Evolutionary conservation across 75 land plant genomes (phyloP).

Genomic region (Larix kaempferi): DNA sequence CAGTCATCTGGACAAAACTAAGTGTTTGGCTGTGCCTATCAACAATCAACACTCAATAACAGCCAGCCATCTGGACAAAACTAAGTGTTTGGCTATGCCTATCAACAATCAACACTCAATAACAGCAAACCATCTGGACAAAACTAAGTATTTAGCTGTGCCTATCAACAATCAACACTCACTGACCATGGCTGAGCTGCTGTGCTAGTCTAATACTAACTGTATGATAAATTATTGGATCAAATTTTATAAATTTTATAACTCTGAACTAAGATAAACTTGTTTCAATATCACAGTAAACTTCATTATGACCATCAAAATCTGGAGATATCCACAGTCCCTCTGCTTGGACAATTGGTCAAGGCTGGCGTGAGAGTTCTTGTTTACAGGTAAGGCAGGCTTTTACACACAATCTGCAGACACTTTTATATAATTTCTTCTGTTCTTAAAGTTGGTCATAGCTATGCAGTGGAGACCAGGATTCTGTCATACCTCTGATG

Average conservation of each 20-base stretch:
- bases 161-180: too few relatives aligned
- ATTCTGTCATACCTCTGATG: conserved; percentile 40
- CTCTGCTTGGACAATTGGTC: conserved; percentile 6
- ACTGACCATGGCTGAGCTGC: too few relatives aligned
- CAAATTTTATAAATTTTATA: background rate
- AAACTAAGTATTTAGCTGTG: too few relatives aligned
- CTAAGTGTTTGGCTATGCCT: too few relatives aligned
- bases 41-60: too few relatives aligned
- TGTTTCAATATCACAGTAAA: background rate
- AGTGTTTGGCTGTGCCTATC: too few relatives aligned
- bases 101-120: too few relatives aligned
- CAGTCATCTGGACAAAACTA: too few relatives aligned
- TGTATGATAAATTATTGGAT: background rate
- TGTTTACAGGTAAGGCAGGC: conserved; percentile 10
- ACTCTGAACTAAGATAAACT: background rate
- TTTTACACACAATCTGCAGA: background rate
- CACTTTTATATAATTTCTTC: background rate
- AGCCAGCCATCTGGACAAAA: too few relatives aligned
- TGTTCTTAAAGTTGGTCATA: background rate
- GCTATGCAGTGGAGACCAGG: conserved; percentile 39
- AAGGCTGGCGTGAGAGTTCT: conserved; percentile 9
- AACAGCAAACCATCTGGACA: too few relatives aligned
- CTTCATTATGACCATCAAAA: conserved; percentile 3
- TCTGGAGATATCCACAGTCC: conserved; percentile 14
- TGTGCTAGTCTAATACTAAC: too few relatives aligned